These are phyloP conservation scores for Scutellaria barbata DNA, from an alignment of 257 asterid genomes.

Conservation along the genomic window DNA sequence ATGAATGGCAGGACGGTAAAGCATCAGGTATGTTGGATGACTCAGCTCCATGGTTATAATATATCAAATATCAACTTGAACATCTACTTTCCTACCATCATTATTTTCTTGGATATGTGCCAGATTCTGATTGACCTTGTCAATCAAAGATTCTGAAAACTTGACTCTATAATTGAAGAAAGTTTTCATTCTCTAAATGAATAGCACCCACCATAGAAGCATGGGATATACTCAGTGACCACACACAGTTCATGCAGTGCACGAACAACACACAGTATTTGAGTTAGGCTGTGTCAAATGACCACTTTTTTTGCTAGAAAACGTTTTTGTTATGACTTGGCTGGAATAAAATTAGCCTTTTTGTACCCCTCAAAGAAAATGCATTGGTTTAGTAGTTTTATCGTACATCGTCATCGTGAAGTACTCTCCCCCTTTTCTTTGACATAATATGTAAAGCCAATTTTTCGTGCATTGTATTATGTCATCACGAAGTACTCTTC, in stretches of 20 bases:
- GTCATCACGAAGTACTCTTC: not conserved
- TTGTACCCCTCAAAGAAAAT: no score
- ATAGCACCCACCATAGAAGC: not conserved
- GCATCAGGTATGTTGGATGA: conserved; percentile 44
- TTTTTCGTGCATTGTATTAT: not conserved
- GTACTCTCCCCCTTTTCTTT: not conserved
- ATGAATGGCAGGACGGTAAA: conserved; percentile 30
- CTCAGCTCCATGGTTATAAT: conserved; percentile 1
- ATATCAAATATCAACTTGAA: no score
- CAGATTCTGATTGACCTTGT: conserved; percentile 14
- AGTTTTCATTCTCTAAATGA: conserved; percentile 14
- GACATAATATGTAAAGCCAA: not conserved
- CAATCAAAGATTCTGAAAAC: not conserved
- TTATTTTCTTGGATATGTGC: not conserved
- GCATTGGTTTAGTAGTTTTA: not conserved
- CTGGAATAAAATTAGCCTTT: no score
- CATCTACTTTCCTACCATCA: not conserved
- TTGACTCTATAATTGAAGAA: conserved; percentile 5
- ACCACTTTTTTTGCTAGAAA: no score
- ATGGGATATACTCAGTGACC: not conserved
- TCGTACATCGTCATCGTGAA: not conserved
- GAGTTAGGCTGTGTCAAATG: no score
- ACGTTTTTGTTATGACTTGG: no score
- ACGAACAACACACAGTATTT: no score
- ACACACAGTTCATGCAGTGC: no score